Base-by-base conservation (phyloP, 805 yeast species). In the Suhomyces prunicola region DNA sequence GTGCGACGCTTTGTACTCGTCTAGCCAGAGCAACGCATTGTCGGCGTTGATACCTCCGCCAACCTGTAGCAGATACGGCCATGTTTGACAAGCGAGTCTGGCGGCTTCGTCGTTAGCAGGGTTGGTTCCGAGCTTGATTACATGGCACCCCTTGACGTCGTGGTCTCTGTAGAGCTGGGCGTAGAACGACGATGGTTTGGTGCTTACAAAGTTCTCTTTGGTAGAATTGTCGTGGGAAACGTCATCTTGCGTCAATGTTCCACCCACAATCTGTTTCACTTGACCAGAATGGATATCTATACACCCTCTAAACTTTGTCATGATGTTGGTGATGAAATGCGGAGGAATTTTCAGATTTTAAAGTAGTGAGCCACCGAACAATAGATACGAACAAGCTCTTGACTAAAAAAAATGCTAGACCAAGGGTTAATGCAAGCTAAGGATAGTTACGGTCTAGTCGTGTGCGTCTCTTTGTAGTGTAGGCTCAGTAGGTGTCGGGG, bases 201-300 rank as follows among this genome's bases (percentile, higher is more conserved):
- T 70, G 2, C 96, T 84, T 4, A 92, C 88, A 65, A 88, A 92
- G 68, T 94, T 94, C 51, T 75, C 81, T 4, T 70, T 64, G 12
- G 72, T 64, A 13, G 60, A 50, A 8, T 55, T 41, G 8, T 69
- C 69, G 7, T 68, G 63, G n/a, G 68, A 69, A 17, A 59, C 57
- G 57, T 83, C 86, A 54, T 85, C 86, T 9, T 74, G 72, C 0
- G 79, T 76, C 19, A 94, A 74, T 0, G 97, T 88, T 0, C 97
- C 96, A 6, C 99, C 99, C 1, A 94, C 97, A 50, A 94, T 94
- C 68, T 94, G 99, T 64, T 94, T 94, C 55, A 94, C 99, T 60
- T 89, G 87, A 1, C 99, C 99, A 6, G 87, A 81, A 69, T 94
- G 99, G 54, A 94, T 85, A 66, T 94, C 99, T 39, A 94, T 93